A percentile compares a stretch with the other conserved stretches of the same genome.
These are phyloP conservation scores for Primulina eburnea DNA, from an alignment of 257 asterid species.

Conservation along the genomic window DNA sequence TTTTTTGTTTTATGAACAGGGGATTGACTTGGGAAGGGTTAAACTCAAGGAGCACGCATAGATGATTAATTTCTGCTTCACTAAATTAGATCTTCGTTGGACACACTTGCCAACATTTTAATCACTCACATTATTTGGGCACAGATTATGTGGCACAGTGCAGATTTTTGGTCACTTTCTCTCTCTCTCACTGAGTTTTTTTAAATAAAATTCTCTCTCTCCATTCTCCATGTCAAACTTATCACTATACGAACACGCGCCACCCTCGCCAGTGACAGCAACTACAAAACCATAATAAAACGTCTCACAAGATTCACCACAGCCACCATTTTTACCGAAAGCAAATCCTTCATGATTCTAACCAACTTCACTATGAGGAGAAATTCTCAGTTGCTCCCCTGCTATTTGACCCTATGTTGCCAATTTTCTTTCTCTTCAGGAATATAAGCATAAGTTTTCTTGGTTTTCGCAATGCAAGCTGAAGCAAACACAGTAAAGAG, in stretches of 20 bases:
- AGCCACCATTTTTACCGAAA: neutral
- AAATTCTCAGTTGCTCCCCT: conserved; percentile 17
- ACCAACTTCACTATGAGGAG: neutral
- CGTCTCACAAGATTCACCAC: neutral
- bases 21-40: no score
- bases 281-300: neutral
- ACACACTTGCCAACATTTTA: no score
- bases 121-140: no score
- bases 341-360: neutral
- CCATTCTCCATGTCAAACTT: no score
- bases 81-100: no score
- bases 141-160: no score
- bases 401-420: conserved; percentile 9
- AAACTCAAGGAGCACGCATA: no score
- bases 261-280: neutral
- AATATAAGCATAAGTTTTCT: neutral
- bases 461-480: conserved; percentile 21
- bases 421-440: conserved; percentile 4
- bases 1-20: no score
- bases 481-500: conserved; percentile 16
- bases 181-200: no score
- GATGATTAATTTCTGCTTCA: no score
- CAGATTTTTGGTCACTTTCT: no score
- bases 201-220: no score
- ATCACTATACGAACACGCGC: neutral